These are phyloP conservation scores for Tephrocybe sp. DNA, from an alignment of 768 basidiomycete species.

Conservation along the genomic window DNA sequence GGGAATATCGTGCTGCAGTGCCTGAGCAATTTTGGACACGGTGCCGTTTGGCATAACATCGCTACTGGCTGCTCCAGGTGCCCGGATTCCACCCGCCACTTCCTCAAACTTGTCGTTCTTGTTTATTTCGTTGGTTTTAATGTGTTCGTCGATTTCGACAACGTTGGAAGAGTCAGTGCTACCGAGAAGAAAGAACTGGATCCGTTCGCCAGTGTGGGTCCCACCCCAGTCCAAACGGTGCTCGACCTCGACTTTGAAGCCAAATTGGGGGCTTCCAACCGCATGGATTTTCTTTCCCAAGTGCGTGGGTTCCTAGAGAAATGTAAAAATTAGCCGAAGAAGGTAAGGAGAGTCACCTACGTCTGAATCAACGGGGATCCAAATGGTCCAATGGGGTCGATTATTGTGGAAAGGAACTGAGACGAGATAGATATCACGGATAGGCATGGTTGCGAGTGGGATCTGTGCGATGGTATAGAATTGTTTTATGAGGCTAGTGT, in stretches of 20 bases:
- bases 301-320: no score
- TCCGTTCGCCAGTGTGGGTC: background rate
- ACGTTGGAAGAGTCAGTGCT: constrained; percentile 3
- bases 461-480: no score
- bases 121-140: constrained; percentile 1
- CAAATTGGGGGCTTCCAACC: background rate
- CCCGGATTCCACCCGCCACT: background rate
- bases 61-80: background rate
- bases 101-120: constrained; percentile 9
- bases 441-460: no score
- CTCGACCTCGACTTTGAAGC: constrained; percentile 1
- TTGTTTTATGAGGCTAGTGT: no score
- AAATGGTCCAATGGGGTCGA: no score
- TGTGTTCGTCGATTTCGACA: background rate
- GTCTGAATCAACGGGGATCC: no score
- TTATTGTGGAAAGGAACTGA: no score
- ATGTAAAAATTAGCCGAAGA: no score
- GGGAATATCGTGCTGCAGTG: constrained; percentile 4
- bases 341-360: no score
- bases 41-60: background rate
- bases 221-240: constrained; percentile 1
- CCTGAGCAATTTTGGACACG: background rate
- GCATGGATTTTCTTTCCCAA: constrained; percentile 1
- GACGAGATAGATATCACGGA: no score
- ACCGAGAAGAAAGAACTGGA: background rate